Base-by-base conservation (phyloP, 805 yeast genomes). In the Lipomyces spencermartinsiae region DNA sequence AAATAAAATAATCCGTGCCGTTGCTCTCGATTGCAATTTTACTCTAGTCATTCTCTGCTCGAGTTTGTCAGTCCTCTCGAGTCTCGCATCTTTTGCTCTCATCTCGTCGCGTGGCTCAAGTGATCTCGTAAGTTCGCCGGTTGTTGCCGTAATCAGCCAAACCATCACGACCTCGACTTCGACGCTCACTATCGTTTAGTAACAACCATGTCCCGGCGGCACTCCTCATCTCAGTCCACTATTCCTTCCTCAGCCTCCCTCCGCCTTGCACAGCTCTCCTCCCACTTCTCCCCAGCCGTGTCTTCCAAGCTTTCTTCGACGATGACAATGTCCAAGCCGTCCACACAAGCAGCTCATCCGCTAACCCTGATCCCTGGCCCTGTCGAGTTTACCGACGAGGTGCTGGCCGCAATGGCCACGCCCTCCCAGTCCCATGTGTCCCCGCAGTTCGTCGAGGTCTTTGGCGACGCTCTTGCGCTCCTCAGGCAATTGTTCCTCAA, bases 401-500 rank as follows among this genome's bases (percentile, higher is more conserved):
- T 93, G 60, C 86, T 90, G 74, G 80, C 81, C 46, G 96, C 97
- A 55, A 89, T 90, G 89, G 82, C 91, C 53, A 87, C 90, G 54
- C 95, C 93, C 51, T 88, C 97, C 2, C 87, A 90, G 74, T 89
- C 97, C n/a, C 98, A 93, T 80, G 91, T 97, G 54, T 87, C 93
- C 10, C 93, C 94, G 8, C 93, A 90, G 73, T 94, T 94, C 75
- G 85, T 90, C 69, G 80, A 83, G 34, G 87, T 89, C 39, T 93
- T 93, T 82, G 90, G 89, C 77, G 78, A 84, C 22, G 89, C 86
- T 16, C 83, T 94, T 75, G 79, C 83, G 74, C 86, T 87, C 78
- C 84, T 92, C 74, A 86, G 98, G 74, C 83, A 82, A 72, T 79
- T 94, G 73, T 93, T 93, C 85, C 37, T 58, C 61, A 87, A 94